Conservation (phyloP, 768 basidiomycete species). For the Collybiopsis luxurians region DNA sequence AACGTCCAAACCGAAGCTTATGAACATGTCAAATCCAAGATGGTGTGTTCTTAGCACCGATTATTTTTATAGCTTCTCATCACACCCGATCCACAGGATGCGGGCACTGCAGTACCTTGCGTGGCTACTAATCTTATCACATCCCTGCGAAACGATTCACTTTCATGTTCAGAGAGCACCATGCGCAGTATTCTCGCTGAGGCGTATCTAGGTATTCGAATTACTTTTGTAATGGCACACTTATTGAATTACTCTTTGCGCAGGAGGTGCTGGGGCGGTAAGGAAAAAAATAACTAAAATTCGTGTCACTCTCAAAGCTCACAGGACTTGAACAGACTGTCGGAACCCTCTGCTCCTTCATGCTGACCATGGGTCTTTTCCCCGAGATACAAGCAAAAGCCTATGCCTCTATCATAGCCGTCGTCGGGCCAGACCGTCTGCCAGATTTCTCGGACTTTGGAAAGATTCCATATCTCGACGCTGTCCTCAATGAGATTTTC, state of each 20-base stretch:
- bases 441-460: not conserved
- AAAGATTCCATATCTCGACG: not conserved
- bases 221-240: not conserved
- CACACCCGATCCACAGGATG: not conserved
- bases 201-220: not conserved
- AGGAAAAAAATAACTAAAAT: not conserved
- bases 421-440: not conserved
- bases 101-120: not conserved
- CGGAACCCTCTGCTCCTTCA: not conserved
- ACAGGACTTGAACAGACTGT: not conserved
- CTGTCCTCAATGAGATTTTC: not conserved
- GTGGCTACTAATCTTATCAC: not conserved
- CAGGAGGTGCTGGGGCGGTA: not conserved
- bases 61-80: not conserved
- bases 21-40: not conserved
- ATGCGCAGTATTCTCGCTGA: constrained; percentile 1
- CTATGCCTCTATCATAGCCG: not conserved
- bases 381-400: not conserved
- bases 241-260: too few species aligned
- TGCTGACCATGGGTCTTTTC: not conserved
- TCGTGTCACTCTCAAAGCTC: not conserved
- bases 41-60: not conserved
- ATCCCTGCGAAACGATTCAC: not conserved
- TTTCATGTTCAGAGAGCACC: not conserved
- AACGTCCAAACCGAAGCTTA: not conserved